Conservation (phyloP, 1,139 yeast genomes). For the Debaryomyces robertsiae region DNA sequence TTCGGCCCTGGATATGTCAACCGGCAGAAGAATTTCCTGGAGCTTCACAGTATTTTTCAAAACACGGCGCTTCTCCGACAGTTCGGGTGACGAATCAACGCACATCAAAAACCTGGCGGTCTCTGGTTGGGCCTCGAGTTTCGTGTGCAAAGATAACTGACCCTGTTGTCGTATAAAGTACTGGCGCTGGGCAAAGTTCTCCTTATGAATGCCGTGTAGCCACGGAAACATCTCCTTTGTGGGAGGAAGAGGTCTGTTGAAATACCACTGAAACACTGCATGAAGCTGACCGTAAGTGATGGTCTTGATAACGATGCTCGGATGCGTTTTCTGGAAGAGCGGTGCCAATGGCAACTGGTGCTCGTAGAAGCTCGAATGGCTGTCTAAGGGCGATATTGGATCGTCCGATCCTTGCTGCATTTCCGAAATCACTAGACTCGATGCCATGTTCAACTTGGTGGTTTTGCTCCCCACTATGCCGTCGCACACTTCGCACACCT, state of each 20-base stretch:
- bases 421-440: slow-evolving; percentile 5
- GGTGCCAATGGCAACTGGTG: background rate
- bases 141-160: slow-evolving; percentile 7
- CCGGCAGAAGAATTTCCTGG: slow-evolving; percentile 57
- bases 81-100: slow-evolving; percentile 40
- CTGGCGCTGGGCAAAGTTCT: slow-evolving; percentile 52
- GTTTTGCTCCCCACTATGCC: slow-evolving; percentile 39
- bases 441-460: slow-evolving; percentile 34
- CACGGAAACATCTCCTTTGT: slow-evolving; percentile 81
- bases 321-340: slow-evolving; percentile 1
- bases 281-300: slow-evolving; percentile 33
- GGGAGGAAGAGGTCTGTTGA: slow-evolving; percentile 60
- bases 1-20: slow-evolving; percentile 42
- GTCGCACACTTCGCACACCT: slow-evolving; percentile 41
- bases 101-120: slow-evolving; percentile 52
- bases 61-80: slow-evolving; percentile 15
- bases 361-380: slow-evolving; percentile 24
- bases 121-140: slow-evolving; percentile 16
- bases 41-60: slow-evolving; percentile 66
- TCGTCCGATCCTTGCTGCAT: background rate
- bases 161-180: slow-evolving; percentile 39
- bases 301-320: slow-evolving; percentile 20
- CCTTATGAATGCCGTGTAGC: slow-evolving; percentile 73
- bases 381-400: slow-evolving; percentile 28
- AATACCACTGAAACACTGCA: slow-evolving; percentile 47